These are phyloP conservation scores for Xylaria nigripes DNA, from an alignment of 495 filamentous ascomycete genomes.

Conservation along the genomic window DNA sequence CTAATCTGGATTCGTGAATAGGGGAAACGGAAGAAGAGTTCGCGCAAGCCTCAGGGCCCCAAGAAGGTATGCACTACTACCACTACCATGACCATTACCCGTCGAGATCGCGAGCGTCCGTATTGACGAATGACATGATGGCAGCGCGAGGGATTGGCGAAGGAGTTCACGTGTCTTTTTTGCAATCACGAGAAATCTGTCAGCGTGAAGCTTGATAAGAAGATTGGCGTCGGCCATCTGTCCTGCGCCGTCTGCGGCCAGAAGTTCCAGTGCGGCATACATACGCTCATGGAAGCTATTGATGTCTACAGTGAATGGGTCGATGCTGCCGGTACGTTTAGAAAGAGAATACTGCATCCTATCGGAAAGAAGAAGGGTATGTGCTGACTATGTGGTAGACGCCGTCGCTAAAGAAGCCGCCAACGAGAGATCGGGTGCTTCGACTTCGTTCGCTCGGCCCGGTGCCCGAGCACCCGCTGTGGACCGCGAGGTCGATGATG, in stretches of 20 bases:
- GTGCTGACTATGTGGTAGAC: slow-evolving; percentile 24
- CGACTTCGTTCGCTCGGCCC: slow-evolving; percentile 22
- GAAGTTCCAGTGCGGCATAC: slow-evolving; percentile 76
- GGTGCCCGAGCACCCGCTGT: slow-evolving; percentile 31
- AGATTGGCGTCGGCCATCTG: slow-evolving; percentile 71
- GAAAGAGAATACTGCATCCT: slow-evolving; percentile 11
- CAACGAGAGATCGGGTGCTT: slow-evolving; percentile 13
- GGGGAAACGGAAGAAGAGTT: slow-evolving; percentile 96
- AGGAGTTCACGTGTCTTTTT: slow-evolving; percentile 89
- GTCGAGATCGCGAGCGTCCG: background rate
- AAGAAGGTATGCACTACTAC: slow-evolving; percentile 71
- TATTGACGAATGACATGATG: background rate
- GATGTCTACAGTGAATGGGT: slow-evolving; percentile 99
- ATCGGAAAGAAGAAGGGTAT: slow-evolving; percentile 12
- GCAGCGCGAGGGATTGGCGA: slow-evolving; percentile 46
- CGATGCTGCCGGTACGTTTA: slow-evolving; percentile 80
- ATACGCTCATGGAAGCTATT: slow-evolving; percentile 49
- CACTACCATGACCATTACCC: too few relatives aligned
- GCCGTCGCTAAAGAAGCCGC: slow-evolving; percentile 36
- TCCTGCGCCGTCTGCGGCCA: slow-evolving; percentile 91
- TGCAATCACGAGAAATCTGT: slow-evolving; percentile 96
- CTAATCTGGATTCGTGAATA: slow-evolving; percentile 1
- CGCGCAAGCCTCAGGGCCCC: slow-evolving; percentile 70
- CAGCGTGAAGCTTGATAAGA: slow-evolving; percentile 83
- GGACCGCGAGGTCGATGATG: slow-evolving; percentile 39